Evolutionary conservation across 306 rosid genomes (phyloP), one percentile per base, ranked within the genome.

Genomic region (Vachellia collinsii): DNA sequence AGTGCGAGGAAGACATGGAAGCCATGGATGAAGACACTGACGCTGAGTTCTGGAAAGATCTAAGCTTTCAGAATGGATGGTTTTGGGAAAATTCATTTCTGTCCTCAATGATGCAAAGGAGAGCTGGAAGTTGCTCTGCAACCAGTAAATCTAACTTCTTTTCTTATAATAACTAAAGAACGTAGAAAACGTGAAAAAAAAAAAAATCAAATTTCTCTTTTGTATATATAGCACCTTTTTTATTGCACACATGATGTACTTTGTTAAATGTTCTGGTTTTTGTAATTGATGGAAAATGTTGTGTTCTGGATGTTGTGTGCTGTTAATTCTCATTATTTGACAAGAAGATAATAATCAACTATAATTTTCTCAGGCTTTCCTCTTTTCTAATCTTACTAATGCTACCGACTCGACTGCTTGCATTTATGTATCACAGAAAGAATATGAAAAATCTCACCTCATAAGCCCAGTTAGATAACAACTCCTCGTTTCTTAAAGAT

Each of bases 51-150:
- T 56, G 20, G 19, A n/a, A 44, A 74, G 77, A 20, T 12, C 16
- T 38, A 5, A 37, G 11, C 22, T 74, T 37, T 46, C 16, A 13
- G 78, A 74, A 74, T 74, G 68, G 68, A 58, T 42, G 79, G 70
- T 10, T 14, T 75, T 75, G 70, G 79, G 56, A 75, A 75, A 58
- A 22, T 59, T 58, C 16, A 13, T 75, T 16, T 76, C 3, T 4
- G 8, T 25, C 1, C 29, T 61, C 0, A 10, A 16, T 1, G 79
- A 76, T 62, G 46, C 4, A 19, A 13, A 54, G 11, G 13, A 53
- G 51, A 74, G 77, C 67, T 74, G 67, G 67, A 13, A 74, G 67
- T 74, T 74, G 67, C 54, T 54, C 77, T 74, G 67, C 67, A 74
- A 37, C 36, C 1, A 61, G 3, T 23, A 61, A 61, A 10, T 25